Evolutionary conservation across 2,329 filamentous ascomycete genomes (phyloP).

Genomic region (Arthrinium phaeospermum): DNA sequence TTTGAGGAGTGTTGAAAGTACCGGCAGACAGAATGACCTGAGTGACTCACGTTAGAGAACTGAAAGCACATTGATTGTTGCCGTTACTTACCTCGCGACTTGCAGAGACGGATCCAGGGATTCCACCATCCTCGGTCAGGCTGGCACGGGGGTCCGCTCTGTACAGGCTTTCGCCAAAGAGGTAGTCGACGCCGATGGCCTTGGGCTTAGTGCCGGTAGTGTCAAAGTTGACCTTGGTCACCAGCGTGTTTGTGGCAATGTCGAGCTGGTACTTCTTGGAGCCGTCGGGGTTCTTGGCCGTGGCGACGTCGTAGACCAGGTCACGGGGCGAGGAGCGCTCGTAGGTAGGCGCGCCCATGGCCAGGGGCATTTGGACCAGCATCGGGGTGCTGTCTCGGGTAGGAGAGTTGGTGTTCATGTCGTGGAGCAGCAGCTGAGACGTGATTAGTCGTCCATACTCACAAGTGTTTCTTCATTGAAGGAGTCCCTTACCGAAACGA

Average conservation of each 20-base stretch:
- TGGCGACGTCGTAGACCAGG: conserved; percentile 54
- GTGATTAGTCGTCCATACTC: not conserved
- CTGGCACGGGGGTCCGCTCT: conserved; percentile 46
- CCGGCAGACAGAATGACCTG: conserved; percentile 57
- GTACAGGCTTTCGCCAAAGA: conserved; percentile 48
- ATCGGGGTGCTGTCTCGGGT: conserved; percentile 11
- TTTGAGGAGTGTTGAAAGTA: conserved; percentile 51
- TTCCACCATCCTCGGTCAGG: conserved; percentile 29
- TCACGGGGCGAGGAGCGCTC: conserved; percentile 56
- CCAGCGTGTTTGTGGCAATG: conserved; percentile 43
- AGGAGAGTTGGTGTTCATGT: conserved; percentile 14
- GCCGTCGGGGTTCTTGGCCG: conserved; percentile 53
- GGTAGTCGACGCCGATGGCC: conserved; percentile 48
- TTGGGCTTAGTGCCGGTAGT: conserved; percentile 36
- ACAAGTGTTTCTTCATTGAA: not conserved
- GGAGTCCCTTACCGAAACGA: conserved; percentile 44
- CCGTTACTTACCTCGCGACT: not conserved
- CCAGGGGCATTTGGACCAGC: conserved; percentile 56
- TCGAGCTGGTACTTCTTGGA: conserved; percentile 46
- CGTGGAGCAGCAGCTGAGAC: conserved; percentile 1
- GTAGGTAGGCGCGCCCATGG: conserved; percentile 42
- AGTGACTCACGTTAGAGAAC: not conserved
- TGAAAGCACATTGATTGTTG: conserved; percentile 24
- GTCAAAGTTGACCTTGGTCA: conserved; percentile 48
- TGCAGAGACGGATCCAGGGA: conserved; percentile 10